Percentiles rank a stretch among this genome's conserved stretches.
These are phyloP conservation scores for Zostera marina DNA, from an alignment of 116 monocot genomes.

Conservation along the genomic window DNA sequence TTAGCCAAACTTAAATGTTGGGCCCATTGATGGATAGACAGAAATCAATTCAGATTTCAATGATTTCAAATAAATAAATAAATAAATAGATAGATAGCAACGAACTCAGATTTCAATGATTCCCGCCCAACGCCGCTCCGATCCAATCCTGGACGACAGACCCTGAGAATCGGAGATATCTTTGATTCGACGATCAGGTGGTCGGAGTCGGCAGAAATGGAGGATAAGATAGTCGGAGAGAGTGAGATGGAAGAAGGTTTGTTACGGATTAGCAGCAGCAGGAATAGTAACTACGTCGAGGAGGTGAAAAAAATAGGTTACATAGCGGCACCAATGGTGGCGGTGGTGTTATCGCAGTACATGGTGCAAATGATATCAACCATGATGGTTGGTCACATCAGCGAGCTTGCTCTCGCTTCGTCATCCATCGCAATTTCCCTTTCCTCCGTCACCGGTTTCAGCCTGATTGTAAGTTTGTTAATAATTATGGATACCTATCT, in stretches of 20 bases:
- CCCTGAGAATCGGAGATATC: too few species aligned
- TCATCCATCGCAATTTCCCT: slow-evolving; percentile 61
- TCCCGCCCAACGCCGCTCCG: too few species aligned
- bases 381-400: slow-evolving; percentile 79
- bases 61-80: too few species aligned
- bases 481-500: slow-evolving; percentile 30
- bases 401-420: slow-evolving; percentile 46
- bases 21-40: too few species aligned
- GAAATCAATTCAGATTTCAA: too few species aligned
- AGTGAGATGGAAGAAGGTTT: slow-evolving; percentile 11
- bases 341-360: slow-evolving; percentile 34
- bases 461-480: slow-evolving; percentile 39
- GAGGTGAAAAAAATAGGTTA: slow-evolving; percentile 29
- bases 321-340: slow-evolving; percentile 69
- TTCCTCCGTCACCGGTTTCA: slow-evolving; percentile 60
- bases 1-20: too few species aligned
- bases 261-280: slow-evolving; percentile 1
- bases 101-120: too few species aligned
- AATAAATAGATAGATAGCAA: too few species aligned
- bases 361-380: slow-evolving; percentile 42
- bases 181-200: too few species aligned
- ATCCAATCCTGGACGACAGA: too few species aligned
- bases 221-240: too few species aligned
- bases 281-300: slow-evolving; percentile 6
- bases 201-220: too few species aligned